These are phyloP conservation scores for Pythium insidiosum DNA, from an alignment of 352 stramenopile species.

Conservation along the genomic window DNA sequence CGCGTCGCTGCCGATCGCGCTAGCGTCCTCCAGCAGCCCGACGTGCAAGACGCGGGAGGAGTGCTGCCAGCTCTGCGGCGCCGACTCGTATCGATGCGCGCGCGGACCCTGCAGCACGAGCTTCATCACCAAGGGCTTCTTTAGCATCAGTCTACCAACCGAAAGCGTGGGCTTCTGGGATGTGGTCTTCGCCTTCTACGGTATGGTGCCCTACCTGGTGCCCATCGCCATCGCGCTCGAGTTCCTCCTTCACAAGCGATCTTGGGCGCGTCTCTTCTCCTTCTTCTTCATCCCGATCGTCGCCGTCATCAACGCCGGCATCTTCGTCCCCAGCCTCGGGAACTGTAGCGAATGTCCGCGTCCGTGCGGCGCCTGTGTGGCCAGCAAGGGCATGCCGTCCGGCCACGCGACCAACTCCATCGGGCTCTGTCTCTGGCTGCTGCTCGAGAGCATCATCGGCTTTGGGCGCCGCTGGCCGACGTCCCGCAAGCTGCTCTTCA, in stretches of 20 bases:
- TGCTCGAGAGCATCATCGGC: slow-evolving; percentile 35
- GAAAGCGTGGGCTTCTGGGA: slow-evolving; percentile 34
- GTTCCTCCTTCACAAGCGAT: slow-evolving; percentile 30
- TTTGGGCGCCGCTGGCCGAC: slow-evolving; percentile 15
- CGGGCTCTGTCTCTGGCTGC: slow-evolving; percentile 34
- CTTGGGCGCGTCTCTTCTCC: slow-evolving; percentile 32
- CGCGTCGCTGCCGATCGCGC: background rate
- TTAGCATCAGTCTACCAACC: slow-evolving; percentile 34
- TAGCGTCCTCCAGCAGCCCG: background rate
- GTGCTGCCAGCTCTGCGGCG: slow-evolving; percentile 38
- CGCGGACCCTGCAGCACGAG: slow-evolving; percentile 40
- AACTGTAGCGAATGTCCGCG: slow-evolving; percentile 33
- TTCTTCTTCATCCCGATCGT: slow-evolving; percentile 45
- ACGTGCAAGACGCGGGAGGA: slow-evolving; percentile 3
- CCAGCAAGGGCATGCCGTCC: slow-evolving; percentile 42
- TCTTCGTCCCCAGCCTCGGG: slow-evolving; percentile 32
- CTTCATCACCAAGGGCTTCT: slow-evolving; percentile 27
- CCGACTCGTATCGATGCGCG: slow-evolving; percentile 29
- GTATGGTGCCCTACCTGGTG: slow-evolving; percentile 49
- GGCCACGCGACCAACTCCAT: slow-evolving; percentile 41
- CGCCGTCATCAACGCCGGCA: slow-evolving; percentile 26
- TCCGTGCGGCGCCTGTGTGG: slow-evolving; percentile 36
- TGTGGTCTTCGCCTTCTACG: slow-evolving; percentile 40
- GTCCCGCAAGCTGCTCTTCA: background rate
- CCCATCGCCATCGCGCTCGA: slow-evolving; percentile 28